These are phyloP conservation scores for Mycena sanguinolenta DNA, from an alignment of 768 basidiomycete species.

Conservation along the genomic window DNA sequence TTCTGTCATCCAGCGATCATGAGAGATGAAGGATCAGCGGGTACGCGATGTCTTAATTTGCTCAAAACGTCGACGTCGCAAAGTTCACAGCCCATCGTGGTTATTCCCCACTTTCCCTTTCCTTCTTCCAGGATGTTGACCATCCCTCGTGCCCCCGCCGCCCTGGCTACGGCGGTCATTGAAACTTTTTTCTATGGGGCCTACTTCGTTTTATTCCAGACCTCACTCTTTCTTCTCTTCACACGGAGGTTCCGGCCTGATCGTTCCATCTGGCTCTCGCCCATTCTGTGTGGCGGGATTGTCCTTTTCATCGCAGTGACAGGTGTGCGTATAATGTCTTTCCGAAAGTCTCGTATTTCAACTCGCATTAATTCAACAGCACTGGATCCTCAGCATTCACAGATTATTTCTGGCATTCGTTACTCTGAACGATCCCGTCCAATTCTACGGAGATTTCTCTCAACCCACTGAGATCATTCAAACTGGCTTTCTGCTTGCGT, in stretches of 20 bases:
- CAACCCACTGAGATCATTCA: conserved; percentile 10
- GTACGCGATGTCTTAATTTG: no score
- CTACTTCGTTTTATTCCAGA: conserved; percentile 19
- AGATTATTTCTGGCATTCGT: conserved; percentile 21
- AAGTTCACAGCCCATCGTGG: no score
- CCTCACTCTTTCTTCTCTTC: conserved; percentile 22
- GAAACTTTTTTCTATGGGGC: conserved; percentile 31
- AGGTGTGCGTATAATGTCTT: conserved; percentile 1
- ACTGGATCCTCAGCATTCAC: conserved; percentile 19
- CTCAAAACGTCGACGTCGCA: no score
- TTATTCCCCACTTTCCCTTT: neutral
- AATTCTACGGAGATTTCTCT: conserved; percentile 19
- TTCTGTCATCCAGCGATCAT: no score
- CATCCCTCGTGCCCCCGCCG: conserved; percentile 26
- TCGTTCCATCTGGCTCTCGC: conserved; percentile 23
- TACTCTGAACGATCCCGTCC: neutral
- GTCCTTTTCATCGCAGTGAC: conserved; percentile 19
- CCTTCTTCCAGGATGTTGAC: conserved; percentile 27
- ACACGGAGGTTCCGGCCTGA: conserved; percentile 9
- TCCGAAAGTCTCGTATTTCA: no score
- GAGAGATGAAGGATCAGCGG: no score
- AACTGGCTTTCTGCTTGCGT: conserved; percentile 4
- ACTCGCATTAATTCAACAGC: neutral
- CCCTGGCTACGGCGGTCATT: conserved; percentile 26
- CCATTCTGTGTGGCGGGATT: conserved; percentile 20